Base-by-base conservation (phyloP, 768 basidiomycete genomes). In the Macrocybe gigantea region DNA sequence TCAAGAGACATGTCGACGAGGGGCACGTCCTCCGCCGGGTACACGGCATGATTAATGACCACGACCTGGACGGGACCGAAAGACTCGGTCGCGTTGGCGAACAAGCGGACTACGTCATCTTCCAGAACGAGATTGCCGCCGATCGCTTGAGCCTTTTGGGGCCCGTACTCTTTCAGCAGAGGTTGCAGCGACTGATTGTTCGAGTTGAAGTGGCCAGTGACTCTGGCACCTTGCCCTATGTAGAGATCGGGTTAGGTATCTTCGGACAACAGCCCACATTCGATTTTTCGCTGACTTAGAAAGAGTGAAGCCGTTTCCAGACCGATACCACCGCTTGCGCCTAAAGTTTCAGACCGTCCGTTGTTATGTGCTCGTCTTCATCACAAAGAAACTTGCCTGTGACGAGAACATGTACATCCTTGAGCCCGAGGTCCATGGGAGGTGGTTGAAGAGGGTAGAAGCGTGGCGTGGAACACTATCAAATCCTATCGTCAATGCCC, bases 321-420 rank as follows among this genome's bases (percentile, higher is more conserved):
- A 7, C 87, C 87, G 33, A 90, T 88, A 1, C 84, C 86, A 3
- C 86, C 85, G 54, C 80, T 85, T 2, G 85, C 85, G 42, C 87
- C 87, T 82, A 59, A 6, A 44, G 47, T n/a, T 10, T 6, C 13
- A 11, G 22, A 22, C 22, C 22, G 4, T 22, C 29, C 9, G 33
- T 36, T 30, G 31, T n/a, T 15, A 38, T 10, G 34, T 8, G 15
- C 36, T 22, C 15, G 22, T 4, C 29, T 33, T n/a, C 10, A 32
- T 14, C 13, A 34, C n/a, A 14, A 43, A 3, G n/a, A 41, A 60
- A 37, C 38, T 11, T 40, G 82, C 85, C 85, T 50, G 85, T 86
- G 30, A 87, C 71, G 12, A 88, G 70, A 35, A 85, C 83, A 60
- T 87, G 85, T 6, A 83, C 77, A 47, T 64, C 70, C 45, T 75